Evolutionary conservation across 208 protist genomes (phyloP).

Genomic region (Acanthamoeba lenticulata): DNA sequence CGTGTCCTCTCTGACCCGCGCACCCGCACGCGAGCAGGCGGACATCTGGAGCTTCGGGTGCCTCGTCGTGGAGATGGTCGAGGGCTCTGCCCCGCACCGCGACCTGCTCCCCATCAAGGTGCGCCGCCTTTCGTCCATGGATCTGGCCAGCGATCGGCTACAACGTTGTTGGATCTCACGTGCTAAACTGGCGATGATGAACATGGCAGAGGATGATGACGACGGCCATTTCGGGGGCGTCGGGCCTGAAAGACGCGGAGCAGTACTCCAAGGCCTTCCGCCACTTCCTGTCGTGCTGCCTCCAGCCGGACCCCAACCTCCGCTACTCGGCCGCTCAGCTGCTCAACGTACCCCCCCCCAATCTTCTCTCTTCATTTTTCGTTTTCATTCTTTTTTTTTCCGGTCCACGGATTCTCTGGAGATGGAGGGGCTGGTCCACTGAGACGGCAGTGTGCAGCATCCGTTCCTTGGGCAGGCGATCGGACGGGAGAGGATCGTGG

Average conservation of each 20-base stretch:
- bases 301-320: slow-evolving; percentile 18
- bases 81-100: not conserved
- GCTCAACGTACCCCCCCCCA: not conserved
- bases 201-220: not conserved
- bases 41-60: slow-evolving; percentile 63
- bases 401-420: not conserved
- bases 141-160: not conserved
- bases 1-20: too few species aligned
- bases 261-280: slow-evolving; percentile 45
- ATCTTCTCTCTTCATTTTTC: not conserved
- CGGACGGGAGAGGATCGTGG: not conserved
- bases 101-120: slow-evolving; percentile 1
- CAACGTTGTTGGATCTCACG: not conserved
- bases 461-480: slow-evolving; percentile 21
- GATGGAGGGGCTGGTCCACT: too few species aligned
- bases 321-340: slow-evolving; percentile 27
- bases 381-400: not conserved
- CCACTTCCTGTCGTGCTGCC: slow-evolving; percentile 38
- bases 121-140: not conserved
- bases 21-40: not conserved
- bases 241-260: not conserved
- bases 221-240: not conserved
- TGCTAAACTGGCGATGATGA: too few species aligned
- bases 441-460: slow-evolving; percentile 48
- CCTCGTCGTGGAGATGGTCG: slow-evolving; percentile 33